Base-by-base conservation (phyloP, 2,329 filamentous ascomycete species). In the Corynespora cassiicola region DNA sequence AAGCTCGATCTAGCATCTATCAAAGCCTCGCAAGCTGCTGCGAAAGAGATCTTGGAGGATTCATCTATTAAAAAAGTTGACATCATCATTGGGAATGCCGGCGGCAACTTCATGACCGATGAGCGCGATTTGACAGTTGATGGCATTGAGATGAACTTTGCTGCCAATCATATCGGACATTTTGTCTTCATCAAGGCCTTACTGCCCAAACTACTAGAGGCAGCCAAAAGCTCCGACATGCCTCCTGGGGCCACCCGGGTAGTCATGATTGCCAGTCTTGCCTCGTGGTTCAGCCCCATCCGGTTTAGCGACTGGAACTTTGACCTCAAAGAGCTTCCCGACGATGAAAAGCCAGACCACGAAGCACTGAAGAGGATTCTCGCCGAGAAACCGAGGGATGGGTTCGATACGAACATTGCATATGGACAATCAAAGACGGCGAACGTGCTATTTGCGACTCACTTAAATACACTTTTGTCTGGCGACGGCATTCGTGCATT, bases 111-210 rank as follows among this genome's bases (percentile, higher is more conserved):
- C n/a, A 12, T 36, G 4, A 4, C 37, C 7, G 14, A 14, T 6
- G 12, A 29, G 2, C 39, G 32, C 14, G 48, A 45, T 3, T 36
- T 52, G 2, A 72, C 70, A 1, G 43, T 54, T n/a, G 68, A 74
- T 8, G 71, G 69, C 17, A 70, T 70, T 44, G 72, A 75, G 45
- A 54, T 68, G 16, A 68, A 73, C 23, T 66, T 74, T 36, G 72
- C 65, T 15, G 69, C 65, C 5, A 75, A 75, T 42, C 68, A 74
- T 50, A 45, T 75, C 31, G 73, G 69, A 7, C 73, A 72, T 45
- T 68, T 70, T 5, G 56, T 74, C 1, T 49, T 75, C 14, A 72
- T 63, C 8, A 65, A 65, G 16, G 53, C 71, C 1, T 53, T 76
- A 1, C 51, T 72, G 10, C 66, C 65, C 5, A 57, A 53, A 1